Evolutionary conservation across 495 filamentous ascomycete genomes (phyloP).

Genomic region (Viridothelium virens): DNA sequence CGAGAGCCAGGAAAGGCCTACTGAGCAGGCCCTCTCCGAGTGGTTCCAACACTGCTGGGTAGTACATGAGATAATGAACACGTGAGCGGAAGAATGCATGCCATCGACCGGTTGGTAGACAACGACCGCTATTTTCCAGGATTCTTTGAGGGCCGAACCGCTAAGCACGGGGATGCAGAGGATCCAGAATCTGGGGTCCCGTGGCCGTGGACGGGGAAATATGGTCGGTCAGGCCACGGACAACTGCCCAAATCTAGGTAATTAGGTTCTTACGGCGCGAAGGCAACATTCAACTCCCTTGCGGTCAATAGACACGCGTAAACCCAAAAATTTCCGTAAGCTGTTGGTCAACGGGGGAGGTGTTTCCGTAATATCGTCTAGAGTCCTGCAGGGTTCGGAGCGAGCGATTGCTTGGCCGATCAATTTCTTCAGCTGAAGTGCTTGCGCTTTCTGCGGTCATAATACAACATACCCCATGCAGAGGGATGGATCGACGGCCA

Average conservation of each 20-base stretch:
- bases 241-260: background rate
- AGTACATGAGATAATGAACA: background rate
- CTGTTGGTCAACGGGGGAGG: background rate
- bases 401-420: background rate
- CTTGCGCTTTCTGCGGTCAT: background rate
- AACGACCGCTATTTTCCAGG: background rate
- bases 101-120: background rate
- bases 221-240: background rate
- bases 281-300: background rate
- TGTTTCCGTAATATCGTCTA: background rate
- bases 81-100: background rate
- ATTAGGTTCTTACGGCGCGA: background rate
- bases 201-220: conserved; percentile 1
- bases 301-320: background rate
- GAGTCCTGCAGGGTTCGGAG: background rate
- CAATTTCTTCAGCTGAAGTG: background rate
- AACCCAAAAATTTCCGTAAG: background rate
- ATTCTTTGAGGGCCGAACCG: conserved; percentile 2
- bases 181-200: conserved; percentile 8
- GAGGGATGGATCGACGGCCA: conserved; percentile 2
- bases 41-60: background rate
- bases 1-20: too few relatives aligned
- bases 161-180: conserved; percentile 11
- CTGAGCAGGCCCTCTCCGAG: background rate
- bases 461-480: background rate